Evolutionary conservation across 768 basidiomycete species (phyloP).

Genomic region (Pleurotus giganteus): DNA sequence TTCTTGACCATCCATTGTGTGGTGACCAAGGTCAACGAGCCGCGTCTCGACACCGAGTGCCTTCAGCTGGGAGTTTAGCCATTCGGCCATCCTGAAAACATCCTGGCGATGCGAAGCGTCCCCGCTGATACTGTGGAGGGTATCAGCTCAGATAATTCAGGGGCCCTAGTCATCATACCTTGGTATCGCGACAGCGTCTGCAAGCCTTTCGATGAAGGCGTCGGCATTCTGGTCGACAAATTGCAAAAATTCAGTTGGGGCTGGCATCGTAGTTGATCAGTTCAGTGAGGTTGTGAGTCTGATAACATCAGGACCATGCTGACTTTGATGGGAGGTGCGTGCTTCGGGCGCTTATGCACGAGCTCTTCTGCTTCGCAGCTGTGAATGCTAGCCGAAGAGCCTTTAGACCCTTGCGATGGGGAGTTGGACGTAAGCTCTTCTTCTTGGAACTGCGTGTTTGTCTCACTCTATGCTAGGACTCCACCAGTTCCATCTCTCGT

Average conservation of each 20-base stretch:
- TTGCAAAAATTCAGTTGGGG: slow-evolving; percentile 44
- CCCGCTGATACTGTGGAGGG: slow-evolving; percentile 54
- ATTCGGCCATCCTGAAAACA: slow-evolving; percentile 84
- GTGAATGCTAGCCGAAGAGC: slow-evolving; percentile 1
- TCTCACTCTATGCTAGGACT: neutral
- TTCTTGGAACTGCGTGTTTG: neutral
- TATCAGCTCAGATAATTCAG: neutral
- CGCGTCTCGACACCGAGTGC: slow-evolving; percentile 77
- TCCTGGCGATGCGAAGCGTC: slow-evolving; percentile 71
- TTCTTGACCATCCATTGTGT: slow-evolving; percentile 62
- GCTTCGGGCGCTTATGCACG: neutral
- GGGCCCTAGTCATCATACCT: slow-evolving; percentile 41
- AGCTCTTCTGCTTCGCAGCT: neutral
- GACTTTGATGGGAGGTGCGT: too few species aligned
- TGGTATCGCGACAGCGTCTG: slow-evolving; percentile 82
- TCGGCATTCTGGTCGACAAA: slow-evolving; percentile 69
- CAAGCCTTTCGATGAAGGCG: slow-evolving; percentile 74
- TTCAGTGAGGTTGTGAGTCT: neutral
- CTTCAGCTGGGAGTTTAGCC: slow-evolving; percentile 71
- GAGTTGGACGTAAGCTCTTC: neutral
- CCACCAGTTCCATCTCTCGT: neutral
- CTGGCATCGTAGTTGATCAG: slow-evolving; percentile 35
- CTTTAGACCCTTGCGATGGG: slow-evolving; percentile 1
- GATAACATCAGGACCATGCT: too few species aligned
- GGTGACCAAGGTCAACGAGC: slow-evolving; percentile 74